Evolutionary conservation across 495 filamentous ascomycete species (phyloP).

Genomic region (Oidiodendron maius): DNA sequence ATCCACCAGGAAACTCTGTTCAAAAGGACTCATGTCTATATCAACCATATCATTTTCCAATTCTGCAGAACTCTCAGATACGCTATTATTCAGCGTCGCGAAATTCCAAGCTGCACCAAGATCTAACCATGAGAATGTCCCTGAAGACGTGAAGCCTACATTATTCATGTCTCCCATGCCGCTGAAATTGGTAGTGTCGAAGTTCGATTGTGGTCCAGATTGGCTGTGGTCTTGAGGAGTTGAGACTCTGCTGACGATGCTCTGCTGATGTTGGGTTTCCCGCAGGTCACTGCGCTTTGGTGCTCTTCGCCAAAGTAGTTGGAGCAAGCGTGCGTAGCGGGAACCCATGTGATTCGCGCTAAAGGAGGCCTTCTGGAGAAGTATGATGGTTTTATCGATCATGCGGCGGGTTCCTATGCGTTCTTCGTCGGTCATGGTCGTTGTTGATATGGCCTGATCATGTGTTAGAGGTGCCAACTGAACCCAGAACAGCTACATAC

Average conservation of each 20-base stretch:
- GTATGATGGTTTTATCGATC: constrained; percentile 22
- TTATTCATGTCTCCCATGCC: not conserved
- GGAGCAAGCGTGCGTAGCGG: constrained; percentile 20
- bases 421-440: constrained; percentile 24
- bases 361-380: constrained; percentile 19
- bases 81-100: constrained; percentile 23
- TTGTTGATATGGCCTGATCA: constrained; percentile 21
- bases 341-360: constrained; percentile 22
- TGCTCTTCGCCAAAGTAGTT: constrained; percentile 22
- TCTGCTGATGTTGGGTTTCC: too few relatives aligned
- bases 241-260: not conserved
- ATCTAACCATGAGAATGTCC: constrained; percentile 22
- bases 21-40: constrained; percentile 21
- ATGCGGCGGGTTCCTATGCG: constrained; percentile 15
- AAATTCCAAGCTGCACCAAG: constrained; percentile 23
- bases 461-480: too few relatives aligned
- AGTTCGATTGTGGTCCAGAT: not conserved
- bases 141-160: not conserved
- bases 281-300: constrained; percentile 3
- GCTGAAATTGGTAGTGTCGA: not conserved
- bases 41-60: constrained; percentile 5
- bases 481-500: too few relatives aligned
- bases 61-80: constrained; percentile 13
- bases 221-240: not conserved
- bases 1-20: constrained; percentile 16